Base-by-base conservation (phyloP, 2,329 filamentous ascomycete genomes). In the Aureobasidium leucospermi region DNA sequence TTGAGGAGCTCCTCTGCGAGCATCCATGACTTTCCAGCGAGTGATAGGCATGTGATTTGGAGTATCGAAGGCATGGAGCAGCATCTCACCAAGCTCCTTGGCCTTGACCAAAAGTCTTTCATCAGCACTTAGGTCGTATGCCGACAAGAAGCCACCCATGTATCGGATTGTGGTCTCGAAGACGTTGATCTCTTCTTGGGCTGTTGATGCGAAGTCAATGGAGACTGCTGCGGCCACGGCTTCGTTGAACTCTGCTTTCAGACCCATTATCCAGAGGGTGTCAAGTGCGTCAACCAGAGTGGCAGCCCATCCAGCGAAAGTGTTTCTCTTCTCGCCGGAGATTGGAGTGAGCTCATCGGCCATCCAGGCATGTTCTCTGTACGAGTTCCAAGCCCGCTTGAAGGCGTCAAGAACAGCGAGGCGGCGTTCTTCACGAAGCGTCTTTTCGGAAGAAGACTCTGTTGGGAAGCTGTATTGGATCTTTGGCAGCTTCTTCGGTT, bases 231-330 rank as follows among this genome's bases (percentile, higher is more conserved):
- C 75, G n/a, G 69, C 65, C 15, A 78, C 74, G 1, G 77, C 77
- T 28, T 73, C 72, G 15, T 73, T 67, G 56, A 79, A 80, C 45
- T 80, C 77, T 7, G 11, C 10, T 62, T 79, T 79, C 67, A 89
- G 65, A 4, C 81, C 86, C 81, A 89, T 85, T 64, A 89, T 86
- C 85, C 86, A 89, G 11, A 90, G 74, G 11, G 84, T 84, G 67
- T 89, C 87, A 51, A 92, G 75, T 1, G 84, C 78, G 74, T 96
- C 90, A 9, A 96, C 88, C 62, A 96, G 71, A 0, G 90, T 94
- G 15, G 90, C 90, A 15, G 88, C 88, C 91, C 91, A 96, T 51
- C 88, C 89, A 68, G 90, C 93, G 70, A 96, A 96, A 0, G 90
- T 88, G 69, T 96, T 89, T 19, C 84, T 83, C 63, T 79, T 84